phyloP scores from a whole-genome alignment of 495 filamentous ascomycete species.

The Pseudotulostoma volvatum region DNA sequence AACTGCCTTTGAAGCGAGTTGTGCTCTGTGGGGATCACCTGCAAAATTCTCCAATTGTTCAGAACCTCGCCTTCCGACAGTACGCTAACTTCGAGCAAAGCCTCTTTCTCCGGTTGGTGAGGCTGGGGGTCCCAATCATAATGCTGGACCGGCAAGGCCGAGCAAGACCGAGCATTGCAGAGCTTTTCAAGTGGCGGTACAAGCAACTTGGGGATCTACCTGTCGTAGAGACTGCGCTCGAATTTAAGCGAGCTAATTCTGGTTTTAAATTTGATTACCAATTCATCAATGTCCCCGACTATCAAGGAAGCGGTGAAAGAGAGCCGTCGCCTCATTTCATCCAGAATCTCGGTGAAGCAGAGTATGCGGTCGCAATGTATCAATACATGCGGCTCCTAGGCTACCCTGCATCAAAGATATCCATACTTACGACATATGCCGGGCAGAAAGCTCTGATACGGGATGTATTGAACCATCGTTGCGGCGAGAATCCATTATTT shows the following conservation, averaged over 20 bases:
- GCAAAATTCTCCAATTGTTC: constrained; percentile 91
- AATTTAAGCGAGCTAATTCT: constrained; percentile 74
- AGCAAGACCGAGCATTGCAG: constrained; percentile 68
- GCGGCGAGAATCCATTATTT: constrained; percentile 68
- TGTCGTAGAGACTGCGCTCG: constrained; percentile 42
- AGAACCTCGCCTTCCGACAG: constrained; percentile 88
- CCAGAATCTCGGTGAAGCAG: constrained; percentile 92
- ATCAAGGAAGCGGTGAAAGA: constrained; percentile 76
- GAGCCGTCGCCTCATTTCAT: constrained; percentile 94
- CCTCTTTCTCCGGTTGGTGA: constrained; percentile 78
- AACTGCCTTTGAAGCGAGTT: constrained; percentile 65
- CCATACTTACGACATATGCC: constrained; percentile 83
- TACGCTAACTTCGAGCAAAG: constrained; percentile 94
- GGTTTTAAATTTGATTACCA: constrained; percentile 91
- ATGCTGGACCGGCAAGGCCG: constrained; percentile 87
- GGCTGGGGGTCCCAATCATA: constrained; percentile 78
- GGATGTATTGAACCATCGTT: constrained; percentile 78
- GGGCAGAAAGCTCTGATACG: constrained; percentile 84
- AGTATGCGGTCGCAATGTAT: constrained; percentile 89
- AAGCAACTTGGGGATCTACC: constrained; percentile 64
- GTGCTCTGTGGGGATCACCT: constrained; percentile 92
- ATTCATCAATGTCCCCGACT: constrained; percentile 91
- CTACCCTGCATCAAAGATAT: constrained; percentile 83
- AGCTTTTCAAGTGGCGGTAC: constrained; percentile 91
- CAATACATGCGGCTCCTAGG: constrained; percentile 96